Conservation (phyloP, 345 rosid species). For the Heritiera littoralis region DNA sequence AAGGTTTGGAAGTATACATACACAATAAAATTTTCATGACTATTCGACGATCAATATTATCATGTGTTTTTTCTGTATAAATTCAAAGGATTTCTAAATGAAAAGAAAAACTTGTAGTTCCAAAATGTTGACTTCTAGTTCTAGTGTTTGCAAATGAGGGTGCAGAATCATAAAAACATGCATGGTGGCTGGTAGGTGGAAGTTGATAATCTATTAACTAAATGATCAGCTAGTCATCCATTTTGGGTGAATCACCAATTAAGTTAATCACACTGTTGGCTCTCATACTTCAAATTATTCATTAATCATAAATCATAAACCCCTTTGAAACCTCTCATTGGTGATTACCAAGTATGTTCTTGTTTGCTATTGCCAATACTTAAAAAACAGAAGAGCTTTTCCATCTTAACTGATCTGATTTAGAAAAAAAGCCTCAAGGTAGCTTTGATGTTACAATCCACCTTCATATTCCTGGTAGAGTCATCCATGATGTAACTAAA, state of each 20-base stretch:
- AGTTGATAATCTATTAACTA: background rate
- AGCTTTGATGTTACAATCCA: slow-evolving; percentile 16
- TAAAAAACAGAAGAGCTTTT: background rate
- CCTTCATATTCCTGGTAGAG: slow-evolving; percentile 1
- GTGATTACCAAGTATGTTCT: background rate
- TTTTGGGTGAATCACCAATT: background rate
- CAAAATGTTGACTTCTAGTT: background rate
- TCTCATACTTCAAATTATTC: background rate
- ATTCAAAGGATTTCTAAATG: background rate
- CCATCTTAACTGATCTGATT: background rate
- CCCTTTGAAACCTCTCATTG: background rate
- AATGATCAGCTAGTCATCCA: background rate
- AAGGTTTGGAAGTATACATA: background rate
- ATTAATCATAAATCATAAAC: background rate
- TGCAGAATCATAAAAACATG: background rate
- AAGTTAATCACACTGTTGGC: background rate
- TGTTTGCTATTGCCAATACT: background rate
- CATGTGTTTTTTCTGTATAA: background rate
- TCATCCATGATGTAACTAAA: slow-evolving; percentile 14
- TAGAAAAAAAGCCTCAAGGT: background rate
- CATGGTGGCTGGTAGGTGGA: background rate
- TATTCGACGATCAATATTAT: background rate
- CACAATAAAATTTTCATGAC: background rate
- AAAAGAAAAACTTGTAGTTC: background rate
- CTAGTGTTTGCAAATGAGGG: slow-evolving; percentile 6